Conservation (phyloP, 192 early-diverging fungal genomes). For the Allomyces javanicus region DNA sequence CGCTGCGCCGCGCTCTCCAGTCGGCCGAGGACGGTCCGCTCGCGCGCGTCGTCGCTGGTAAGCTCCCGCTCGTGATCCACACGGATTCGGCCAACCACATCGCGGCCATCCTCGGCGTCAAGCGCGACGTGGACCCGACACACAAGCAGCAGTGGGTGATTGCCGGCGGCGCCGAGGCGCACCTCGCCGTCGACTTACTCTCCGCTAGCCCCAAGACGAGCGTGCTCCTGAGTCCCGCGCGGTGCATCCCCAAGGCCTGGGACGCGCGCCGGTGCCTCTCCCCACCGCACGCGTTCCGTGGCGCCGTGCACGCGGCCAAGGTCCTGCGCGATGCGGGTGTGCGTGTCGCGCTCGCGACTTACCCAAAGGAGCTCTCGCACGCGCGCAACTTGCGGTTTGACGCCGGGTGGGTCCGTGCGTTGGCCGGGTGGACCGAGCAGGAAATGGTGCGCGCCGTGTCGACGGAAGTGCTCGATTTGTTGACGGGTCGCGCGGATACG, state of each 20-base stretch:
- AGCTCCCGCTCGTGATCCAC: background rate
- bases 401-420: background rate
- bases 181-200: background rate
- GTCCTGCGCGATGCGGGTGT: conserved; percentile 46
- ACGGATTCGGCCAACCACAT: background rate
- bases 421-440: background rate
- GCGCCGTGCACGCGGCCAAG: conserved; percentile 30
- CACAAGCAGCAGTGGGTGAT: background rate
- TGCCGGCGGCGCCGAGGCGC: background rate
- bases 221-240: background rate
- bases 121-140: background rate
- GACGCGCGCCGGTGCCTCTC: background rate
- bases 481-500: background rate
- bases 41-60: background rate
- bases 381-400: background rate
- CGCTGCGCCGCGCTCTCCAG: background rate
- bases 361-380: conserved; percentile 14
- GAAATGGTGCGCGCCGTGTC: background rate
- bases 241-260: background rate
- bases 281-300: conserved; percentile 33
- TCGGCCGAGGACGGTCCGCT: background rate
- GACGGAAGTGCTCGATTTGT: background rate
- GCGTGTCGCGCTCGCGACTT: conserved; percentile 47
- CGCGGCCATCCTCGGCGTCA: background rate
- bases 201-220: background rate